Percentiles rank a stretch among this genome's conserved stretches.
Evolutionary conservation across 202 grass and related monocot species (phyloP).

Genomic region (Zoysia matrella): DNA sequence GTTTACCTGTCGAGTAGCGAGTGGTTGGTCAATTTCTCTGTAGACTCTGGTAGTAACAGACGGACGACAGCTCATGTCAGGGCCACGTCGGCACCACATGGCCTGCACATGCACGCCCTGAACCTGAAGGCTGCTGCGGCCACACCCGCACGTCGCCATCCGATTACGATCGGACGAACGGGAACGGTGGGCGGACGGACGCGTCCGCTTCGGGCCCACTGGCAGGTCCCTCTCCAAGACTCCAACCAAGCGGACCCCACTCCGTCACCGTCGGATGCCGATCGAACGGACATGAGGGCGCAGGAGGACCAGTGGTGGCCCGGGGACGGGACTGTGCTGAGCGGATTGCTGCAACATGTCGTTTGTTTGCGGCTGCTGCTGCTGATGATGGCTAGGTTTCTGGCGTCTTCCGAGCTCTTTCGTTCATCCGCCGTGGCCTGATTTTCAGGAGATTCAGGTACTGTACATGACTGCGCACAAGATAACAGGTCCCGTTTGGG

Average conservation of each 20-base stretch:
- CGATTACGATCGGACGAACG: slow-evolving; percentile 42
- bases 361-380: not conserved
- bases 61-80: no score
- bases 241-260: no score
- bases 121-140: no score
- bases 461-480: not conserved
- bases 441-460: not conserved
- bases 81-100: slow-evolving; percentile 22
- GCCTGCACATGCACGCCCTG: slow-evolving; percentile 31
- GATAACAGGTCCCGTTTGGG: not conserved
- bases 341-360: not conserved
- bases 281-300: not conserved
- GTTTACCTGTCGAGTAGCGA: no score
- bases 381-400: slow-evolving; percentile 10
- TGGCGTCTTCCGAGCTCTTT: not conserved
- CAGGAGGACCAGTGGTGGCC: no score
- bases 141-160: slow-evolving; percentile 24
- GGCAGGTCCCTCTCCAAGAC: no score
- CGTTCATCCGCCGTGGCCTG: not conserved
- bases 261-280: not conserved
- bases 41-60: not conserved
- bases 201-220: no score
- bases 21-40: not conserved
- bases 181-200: not conserved
- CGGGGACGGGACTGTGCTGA: no score